Conservation (phyloP, 1,284 basidiomycete genomes). For the Puccinia sorghi region DNA sequence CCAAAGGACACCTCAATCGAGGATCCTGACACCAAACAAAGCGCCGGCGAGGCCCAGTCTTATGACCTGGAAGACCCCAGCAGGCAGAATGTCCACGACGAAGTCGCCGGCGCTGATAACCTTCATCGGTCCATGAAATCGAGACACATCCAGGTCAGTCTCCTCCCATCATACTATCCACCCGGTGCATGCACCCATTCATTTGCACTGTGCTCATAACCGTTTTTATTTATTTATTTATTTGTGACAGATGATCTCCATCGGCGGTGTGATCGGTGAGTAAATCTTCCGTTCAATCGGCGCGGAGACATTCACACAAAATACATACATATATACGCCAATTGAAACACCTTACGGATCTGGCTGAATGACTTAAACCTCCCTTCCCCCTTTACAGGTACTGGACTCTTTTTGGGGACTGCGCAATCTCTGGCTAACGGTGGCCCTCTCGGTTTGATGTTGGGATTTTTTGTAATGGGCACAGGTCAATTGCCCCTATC, state of each 20-base stretch:
- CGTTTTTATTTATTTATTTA: not conserved
- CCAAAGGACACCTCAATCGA: not conserved
- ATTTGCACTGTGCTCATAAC: not conserved
- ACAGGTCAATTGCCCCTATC: conserved; percentile 32
- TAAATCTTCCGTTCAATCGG: not conserved
- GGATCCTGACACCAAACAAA: not conserved
- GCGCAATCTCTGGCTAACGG: conserved; percentile 59
- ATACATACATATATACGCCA: not conserved
- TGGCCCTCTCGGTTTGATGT: conserved; percentile 60
- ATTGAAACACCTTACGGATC: not conserved
- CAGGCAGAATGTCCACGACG: not conserved
- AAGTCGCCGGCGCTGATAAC: not conserved
- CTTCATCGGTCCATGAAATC: conserved; percentile 38
- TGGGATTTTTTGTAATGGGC: conserved; percentile 56
- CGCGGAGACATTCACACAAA: not conserved
- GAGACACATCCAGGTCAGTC: conserved; percentile 31
- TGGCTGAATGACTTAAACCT: not conserved
- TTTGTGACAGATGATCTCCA: conserved; percentile 29
- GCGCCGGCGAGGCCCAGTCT: conserved; percentile 3
- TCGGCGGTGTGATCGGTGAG: conserved; percentile 47
- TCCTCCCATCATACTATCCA: not conserved
- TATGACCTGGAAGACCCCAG: conserved; percentile 5
- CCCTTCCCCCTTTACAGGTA: not conserved
- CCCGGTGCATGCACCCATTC: not conserved
- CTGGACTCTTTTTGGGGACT: conserved; percentile 58